Conservation (phyloP, 768 basidiomycete species). For the Termitomyces heimii region DNA sequence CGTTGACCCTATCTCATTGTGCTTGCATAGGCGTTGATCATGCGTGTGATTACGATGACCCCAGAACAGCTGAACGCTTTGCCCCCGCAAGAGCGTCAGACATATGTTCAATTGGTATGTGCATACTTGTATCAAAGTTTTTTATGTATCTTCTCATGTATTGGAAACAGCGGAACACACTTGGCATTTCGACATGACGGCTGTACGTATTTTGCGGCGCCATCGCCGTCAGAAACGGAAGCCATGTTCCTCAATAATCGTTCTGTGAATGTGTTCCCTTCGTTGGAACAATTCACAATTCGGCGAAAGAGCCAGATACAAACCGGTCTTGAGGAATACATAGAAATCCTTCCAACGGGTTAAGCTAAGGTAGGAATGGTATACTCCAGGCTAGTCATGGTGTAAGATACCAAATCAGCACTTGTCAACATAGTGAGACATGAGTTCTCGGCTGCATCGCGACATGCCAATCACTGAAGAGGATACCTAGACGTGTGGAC, state of each 20-base stretch:
- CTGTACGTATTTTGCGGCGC: background rate
- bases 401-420: background rate
- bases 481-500: background rate
- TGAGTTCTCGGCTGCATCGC: background rate
- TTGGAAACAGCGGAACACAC: slow-evolving; percentile 28
- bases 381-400: too few relatives aligned
- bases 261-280: background rate
- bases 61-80: slow-evolving; percentile 77
- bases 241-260: background rate
- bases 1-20: background rate
- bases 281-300: background rate
- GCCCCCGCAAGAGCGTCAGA: slow-evolving; percentile 67
- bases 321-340: too few relatives aligned
- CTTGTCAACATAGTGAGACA: background rate
- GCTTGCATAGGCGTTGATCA: slow-evolving; percentile 9
- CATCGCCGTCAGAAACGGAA: background rate
- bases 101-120: slow-evolving; percentile 79
- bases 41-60: slow-evolving; percentile 45
- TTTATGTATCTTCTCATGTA: background rate
- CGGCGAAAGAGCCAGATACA: background rate
- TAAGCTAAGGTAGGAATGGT: background rate
- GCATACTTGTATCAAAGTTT: background rate
- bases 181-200: slow-evolving; percentile 27
- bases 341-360: background rate
- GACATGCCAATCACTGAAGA: background rate